phyloP scores from a whole-genome alignment of 2,329 filamentous ascomycete genomes.

The Tolypocladium paradoxum region DNA sequence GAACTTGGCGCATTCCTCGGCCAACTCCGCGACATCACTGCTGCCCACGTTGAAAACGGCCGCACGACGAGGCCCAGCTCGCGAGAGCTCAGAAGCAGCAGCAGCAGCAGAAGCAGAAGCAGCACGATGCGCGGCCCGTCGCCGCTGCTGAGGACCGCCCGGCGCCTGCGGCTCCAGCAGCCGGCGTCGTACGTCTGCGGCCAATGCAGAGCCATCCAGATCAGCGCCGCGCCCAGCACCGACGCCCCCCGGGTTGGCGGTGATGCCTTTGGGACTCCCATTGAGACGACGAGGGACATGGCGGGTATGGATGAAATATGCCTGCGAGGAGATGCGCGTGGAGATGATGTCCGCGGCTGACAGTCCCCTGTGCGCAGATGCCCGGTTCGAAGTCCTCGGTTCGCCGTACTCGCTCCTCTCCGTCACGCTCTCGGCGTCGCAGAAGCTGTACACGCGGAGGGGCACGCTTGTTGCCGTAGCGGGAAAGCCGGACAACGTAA shows the following conservation, averaged over 20 bases:
- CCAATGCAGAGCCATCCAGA: slow-evolving; percentile 51
- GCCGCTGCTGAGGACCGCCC: slow-evolving; percentile 25
- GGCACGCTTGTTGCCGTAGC: slow-evolving; percentile 85
- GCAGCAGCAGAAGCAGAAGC: background rate
- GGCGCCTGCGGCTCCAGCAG: slow-evolving; percentile 16
- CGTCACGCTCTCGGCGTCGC: slow-evolving; percentile 83
- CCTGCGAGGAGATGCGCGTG: background rate
- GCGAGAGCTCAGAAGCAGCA: background rate
- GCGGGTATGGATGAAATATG: slow-evolving; percentile 30
- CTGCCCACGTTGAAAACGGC: background rate
- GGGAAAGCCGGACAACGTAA: slow-evolving; percentile 82
- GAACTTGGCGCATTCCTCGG: background rate
- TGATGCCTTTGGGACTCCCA: slow-evolving; percentile 45
- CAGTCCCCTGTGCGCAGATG: slow-evolving; percentile 50
- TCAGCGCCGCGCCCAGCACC: slow-evolving; percentile 49
- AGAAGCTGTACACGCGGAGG: slow-evolving; percentile 83
- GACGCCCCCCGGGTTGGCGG: slow-evolving; percentile 37
- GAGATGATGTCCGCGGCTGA: background rate
- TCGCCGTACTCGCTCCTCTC: slow-evolving; percentile 89
- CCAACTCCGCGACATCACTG: background rate
- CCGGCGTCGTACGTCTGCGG: slow-evolving; percentile 32
- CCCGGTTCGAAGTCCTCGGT: slow-evolving; percentile 86
- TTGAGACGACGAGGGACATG: slow-evolving; percentile 33
- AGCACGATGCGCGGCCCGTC: slow-evolving; percentile 32
- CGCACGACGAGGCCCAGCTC: background rate